Conservation (phyloP, 805 yeast species). For the Starmerella davenportii region DNA sequence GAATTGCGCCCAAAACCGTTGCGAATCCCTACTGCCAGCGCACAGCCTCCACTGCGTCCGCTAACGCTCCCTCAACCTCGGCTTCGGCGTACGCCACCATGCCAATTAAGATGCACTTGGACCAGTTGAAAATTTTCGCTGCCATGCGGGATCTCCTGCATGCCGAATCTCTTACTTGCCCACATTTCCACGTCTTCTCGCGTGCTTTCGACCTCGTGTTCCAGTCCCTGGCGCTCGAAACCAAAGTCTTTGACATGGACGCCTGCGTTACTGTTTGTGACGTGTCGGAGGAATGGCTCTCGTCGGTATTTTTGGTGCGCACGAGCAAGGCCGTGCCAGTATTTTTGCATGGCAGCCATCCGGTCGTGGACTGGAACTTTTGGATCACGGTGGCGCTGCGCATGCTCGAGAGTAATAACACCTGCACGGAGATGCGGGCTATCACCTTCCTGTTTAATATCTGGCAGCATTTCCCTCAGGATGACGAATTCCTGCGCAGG, state of each 20-base stretch:
- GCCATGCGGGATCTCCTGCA: conserved; percentile 26
- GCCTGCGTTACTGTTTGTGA: conserved; percentile 26
- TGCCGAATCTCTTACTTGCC: conserved; percentile 20
- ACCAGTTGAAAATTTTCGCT: conserved; percentile 21
- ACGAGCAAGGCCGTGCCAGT: conserved; percentile 2
- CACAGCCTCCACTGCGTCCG: background rate
- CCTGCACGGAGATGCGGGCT: conserved; percentile 43
- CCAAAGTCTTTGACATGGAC: conserved; percentile 23
- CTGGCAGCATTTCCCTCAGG: conserved; percentile 41
- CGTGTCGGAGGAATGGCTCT: conserved; percentile 25
- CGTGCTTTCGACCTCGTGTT: conserved; percentile 25
- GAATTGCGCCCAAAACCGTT: background rate
- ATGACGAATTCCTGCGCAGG: conserved; percentile 25
- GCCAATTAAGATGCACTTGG: conserved; percentile 6
- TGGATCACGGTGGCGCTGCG: conserved; percentile 47
- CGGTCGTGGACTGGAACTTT: conserved; percentile 48
- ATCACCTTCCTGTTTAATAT: conserved; percentile 50
- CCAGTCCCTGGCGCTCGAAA: conserved; percentile 21
- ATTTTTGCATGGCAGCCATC: conserved; percentile 9
- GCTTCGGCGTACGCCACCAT: background rate
- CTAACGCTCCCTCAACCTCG: background rate
- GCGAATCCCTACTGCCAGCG: background rate
- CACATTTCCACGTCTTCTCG: conserved; percentile 20
- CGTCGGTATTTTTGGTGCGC: conserved; percentile 15
- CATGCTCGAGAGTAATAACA: conserved; percentile 46